A percentile compares a stretch with the other conserved stretches of the same genome.
These are phyloP conservation scores for Phoma sp. DNA, from an alignment of 2,329 filamentous ascomycete genomes.

Conservation along the genomic window DNA sequence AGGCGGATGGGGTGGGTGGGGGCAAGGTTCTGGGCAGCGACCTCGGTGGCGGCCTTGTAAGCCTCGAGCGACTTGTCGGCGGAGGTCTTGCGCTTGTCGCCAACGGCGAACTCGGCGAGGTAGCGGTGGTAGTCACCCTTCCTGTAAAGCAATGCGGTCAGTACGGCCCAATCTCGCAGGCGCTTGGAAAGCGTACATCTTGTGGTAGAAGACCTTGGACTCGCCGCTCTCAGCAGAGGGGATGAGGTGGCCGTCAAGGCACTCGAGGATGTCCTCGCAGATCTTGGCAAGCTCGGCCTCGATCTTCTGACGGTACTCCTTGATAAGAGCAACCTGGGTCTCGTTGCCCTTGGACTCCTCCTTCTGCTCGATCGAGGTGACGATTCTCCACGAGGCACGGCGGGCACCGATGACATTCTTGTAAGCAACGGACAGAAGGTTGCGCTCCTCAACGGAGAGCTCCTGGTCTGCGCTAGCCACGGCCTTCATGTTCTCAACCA, in stretches of 20 bases:
- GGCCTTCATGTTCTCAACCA: conserved; percentile 99
- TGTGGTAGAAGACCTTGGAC: conserved; percentile 99
- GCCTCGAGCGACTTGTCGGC: conserved; percentile 95
- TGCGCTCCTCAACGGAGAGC: conserved; percentile 86
- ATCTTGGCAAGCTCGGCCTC: conserved; percentile 96
- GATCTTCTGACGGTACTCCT: conserved; percentile 99
- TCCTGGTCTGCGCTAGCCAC: conserved; percentile 80
- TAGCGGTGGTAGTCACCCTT: conserved; percentile 99
- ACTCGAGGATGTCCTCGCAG: conserved; percentile 95
- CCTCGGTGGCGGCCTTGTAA: conserved; percentile 93
- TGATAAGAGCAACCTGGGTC: conserved; percentile 86
- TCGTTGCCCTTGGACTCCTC: conserved; percentile 99
- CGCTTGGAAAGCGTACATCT: conserved; percentile 72
- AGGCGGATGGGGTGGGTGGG: conserved; percentile 93
- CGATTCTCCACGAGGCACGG: conserved; percentile 97
- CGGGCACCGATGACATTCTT: conserved; percentile 98
- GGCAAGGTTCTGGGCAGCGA: conserved; percentile 85
- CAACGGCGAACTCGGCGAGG: conserved; percentile 93
- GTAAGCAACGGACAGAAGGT: conserved; percentile 96
- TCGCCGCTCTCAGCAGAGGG: conserved; percentile 93
- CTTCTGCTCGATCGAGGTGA: conserved; percentile 99
- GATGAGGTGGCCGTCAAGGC: conserved; percentile 92
- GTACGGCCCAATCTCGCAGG: background rate
- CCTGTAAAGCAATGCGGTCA: conserved; percentile 60
- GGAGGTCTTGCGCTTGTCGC: conserved; percentile 93